phyloP scores from a whole-genome alignment of 306 rosid species.

The Prunus salicina region DNA sequence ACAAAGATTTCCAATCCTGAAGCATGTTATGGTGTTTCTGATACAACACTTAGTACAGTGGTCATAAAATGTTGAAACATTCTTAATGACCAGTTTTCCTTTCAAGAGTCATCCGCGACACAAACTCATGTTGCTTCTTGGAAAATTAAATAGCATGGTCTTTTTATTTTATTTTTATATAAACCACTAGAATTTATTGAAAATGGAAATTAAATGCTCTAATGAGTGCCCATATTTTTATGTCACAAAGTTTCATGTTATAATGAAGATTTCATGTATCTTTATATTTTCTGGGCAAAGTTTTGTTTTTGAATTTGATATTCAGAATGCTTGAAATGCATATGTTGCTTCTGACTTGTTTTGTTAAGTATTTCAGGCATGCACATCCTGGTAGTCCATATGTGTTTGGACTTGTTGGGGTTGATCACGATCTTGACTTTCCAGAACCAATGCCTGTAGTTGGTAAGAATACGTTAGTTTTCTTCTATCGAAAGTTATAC shows the following conservation, averaged over 20 bases:
- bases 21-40: neutral
- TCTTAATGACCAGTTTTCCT: neutral
- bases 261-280: neutral
- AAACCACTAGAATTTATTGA: neutral
- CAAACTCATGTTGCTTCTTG: neutral
- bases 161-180: neutral
- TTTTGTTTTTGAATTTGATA: neutral
- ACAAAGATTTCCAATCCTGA: neutral
- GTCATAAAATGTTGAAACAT: neutral
- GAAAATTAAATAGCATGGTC: neutral
- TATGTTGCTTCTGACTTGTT: slow-evolving; percentile 14
- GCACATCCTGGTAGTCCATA: slow-evolving; percentile 99
- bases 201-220: neutral
- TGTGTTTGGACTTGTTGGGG: slow-evolving; percentile 91
- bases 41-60: neutral
- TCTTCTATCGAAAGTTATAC: neutral
- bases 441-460: slow-evolving; percentile 98
- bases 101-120: neutral
- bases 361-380: slow-evolving; percentile 58
- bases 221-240: neutral
- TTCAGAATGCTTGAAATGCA: slow-evolving; percentile 12
- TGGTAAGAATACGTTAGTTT: slow-evolving; percentile 48
- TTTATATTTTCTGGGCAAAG: neutral
- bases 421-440: slow-evolving; percentile 88
- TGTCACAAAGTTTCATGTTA: neutral